Conservation (phyloP, 148 eudicot species). For the Fagopyrum homotropicum region DNA sequence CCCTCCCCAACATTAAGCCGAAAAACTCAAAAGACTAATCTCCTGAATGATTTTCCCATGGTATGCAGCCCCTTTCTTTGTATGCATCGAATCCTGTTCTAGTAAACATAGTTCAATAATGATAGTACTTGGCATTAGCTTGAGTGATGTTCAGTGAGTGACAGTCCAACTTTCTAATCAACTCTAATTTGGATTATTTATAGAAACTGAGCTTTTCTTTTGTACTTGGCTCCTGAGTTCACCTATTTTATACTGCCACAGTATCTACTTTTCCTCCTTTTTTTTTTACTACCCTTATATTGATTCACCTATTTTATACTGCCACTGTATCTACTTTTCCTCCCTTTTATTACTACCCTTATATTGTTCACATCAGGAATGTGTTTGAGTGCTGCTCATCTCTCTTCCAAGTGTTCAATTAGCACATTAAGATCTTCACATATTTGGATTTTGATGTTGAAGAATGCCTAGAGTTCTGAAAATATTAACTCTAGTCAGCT, state of each 20-base stretch:
- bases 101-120: too few species aligned
- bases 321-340: background rate
- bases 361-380: background rate
- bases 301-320: background rate
- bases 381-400: background rate
- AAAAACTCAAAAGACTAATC: too few species aligned
- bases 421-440: background rate
- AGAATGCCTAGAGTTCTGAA: background rate
- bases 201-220: too few species aligned
- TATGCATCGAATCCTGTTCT: too few species aligned
- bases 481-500: background rate
- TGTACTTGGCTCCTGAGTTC: too few species aligned
- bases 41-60: too few species aligned
- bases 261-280: background rate
- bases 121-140: too few species aligned
- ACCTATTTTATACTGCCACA: background rate
- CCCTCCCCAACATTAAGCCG: too few species aligned
- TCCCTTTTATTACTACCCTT: background rate
- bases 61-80: too few species aligned
- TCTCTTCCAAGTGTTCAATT: background rate
- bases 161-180: too few species aligned
- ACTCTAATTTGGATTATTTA: too few species aligned
- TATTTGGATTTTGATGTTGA: background rate
- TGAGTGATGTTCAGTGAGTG: too few species aligned
- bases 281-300: background rate